Conservation (phyloP, 2,329 filamentous ascomycete species). For the Coleophoma cylindrospora region DNA sequence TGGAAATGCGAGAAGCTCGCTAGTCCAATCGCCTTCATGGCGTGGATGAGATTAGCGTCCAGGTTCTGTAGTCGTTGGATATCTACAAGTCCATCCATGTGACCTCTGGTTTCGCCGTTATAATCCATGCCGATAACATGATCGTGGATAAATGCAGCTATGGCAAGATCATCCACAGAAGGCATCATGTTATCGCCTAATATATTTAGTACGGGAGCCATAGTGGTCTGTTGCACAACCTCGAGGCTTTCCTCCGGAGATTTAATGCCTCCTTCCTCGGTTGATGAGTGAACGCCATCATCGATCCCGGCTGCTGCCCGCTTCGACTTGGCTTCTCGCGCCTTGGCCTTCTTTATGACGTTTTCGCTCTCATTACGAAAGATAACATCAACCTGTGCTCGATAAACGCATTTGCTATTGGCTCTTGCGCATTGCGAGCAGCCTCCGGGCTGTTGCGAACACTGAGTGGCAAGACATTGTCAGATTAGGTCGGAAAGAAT, state of each 20-base stretch:
- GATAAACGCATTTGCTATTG: slow-evolving; percentile 46
- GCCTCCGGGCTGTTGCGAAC: slow-evolving; percentile 44
- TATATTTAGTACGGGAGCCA: slow-evolving; percentile 11
- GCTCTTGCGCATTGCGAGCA: slow-evolving; percentile 52
- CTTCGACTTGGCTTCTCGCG: slow-evolving; percentile 22
- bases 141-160: slow-evolving; percentile 18
- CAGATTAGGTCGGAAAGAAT: not conserved
- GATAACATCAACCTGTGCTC: slow-evolving; percentile 50
- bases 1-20: slow-evolving; percentile 40
- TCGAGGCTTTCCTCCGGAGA: slow-evolving; percentile 9
- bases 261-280: not conserved
- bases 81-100: slow-evolving; percentile 48
- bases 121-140: slow-evolving; percentile 30
- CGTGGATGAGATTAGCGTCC: slow-evolving; percentile 41
- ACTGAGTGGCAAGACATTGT: slow-evolving; percentile 25
- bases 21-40: slow-evolving; percentile 50
- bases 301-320: not conserved
- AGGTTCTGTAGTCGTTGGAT: slow-evolving; percentile 34
- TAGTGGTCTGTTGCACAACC: slow-evolving; percentile 26
- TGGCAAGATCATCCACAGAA: slow-evolving; percentile 20
- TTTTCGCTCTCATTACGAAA: slow-evolving; percentile 52
- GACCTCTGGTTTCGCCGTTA: slow-evolving; percentile 37
- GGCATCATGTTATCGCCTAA: slow-evolving; percentile 24
- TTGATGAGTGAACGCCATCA: not conserved
- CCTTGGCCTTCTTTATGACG: slow-evolving; percentile 42